A percentile compares a stretch with the other conserved stretches of the same genome.
These are phyloP conservation scores for Penicillium oxalicum DNA, from an alignment of 2,329 filamentous ascomycete species.

Conservation along the genomic window DNA sequence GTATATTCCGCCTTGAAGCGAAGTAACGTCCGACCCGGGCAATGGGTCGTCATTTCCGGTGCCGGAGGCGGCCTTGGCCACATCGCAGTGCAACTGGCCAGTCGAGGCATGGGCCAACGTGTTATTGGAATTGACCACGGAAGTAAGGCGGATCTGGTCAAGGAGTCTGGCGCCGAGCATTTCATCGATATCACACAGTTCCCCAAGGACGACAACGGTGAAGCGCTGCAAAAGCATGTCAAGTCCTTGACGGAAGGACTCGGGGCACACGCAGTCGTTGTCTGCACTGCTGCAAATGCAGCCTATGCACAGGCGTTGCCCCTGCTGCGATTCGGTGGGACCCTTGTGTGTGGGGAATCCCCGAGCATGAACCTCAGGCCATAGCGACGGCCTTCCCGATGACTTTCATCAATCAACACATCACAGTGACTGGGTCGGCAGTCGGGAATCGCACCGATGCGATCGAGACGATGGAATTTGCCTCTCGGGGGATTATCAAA, in stretches of 20 bases:
- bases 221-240: conserved; percentile 49
- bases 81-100: conserved; percentile 56
- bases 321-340: conserved; percentile 46
- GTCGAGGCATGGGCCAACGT: conserved; percentile 55
- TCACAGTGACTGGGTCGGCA: conserved; percentile 44
- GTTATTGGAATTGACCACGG: conserved; percentile 62
- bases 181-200: conserved; percentile 58
- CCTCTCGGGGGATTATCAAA: conserved; percentile 42
- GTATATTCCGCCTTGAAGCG: conserved; percentile 62
- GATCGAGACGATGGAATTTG: conserved; percentile 44
- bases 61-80: conserved; percentile 62
- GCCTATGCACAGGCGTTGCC: conserved; percentile 46
- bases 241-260: conserved; percentile 49
- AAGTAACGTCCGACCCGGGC: conserved; percentile 52
- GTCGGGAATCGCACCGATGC: conserved; percentile 49
- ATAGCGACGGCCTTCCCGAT: conserved; percentile 43
- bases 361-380: conserved; percentile 40
- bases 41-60: conserved; percentile 56
- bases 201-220: conserved; percentile 42
- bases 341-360: conserved; percentile 48
- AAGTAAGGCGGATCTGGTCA: conserved; percentile 54
- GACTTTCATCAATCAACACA: conserved; percentile 37
- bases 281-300: conserved; percentile 46
- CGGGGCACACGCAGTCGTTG: conserved; percentile 50
- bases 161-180: conserved; percentile 58